Conservation (phyloP, 2,329 filamentous ascomycete species). For the Colletotrichum sp. region DNA sequence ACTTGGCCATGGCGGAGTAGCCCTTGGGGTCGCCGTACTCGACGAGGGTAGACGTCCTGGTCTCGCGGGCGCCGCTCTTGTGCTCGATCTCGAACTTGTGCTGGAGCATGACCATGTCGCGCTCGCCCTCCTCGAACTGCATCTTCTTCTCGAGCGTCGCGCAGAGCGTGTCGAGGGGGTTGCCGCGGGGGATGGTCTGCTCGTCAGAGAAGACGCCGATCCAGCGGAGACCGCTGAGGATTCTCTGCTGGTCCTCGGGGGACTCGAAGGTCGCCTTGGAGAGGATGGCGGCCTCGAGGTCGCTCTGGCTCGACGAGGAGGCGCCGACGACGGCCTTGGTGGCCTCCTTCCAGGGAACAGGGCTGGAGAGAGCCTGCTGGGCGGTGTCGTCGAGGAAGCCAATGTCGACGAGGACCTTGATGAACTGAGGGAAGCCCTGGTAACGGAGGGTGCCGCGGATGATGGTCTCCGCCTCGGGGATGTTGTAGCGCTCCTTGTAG, state of each 20-base stretch:
- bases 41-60: slow-evolving; percentile 78
- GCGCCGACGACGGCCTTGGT: slow-evolving; percentile 79
- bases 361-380: slow-evolving; percentile 67
- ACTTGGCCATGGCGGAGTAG: slow-evolving; percentile 84
- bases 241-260: slow-evolving; percentile 71
- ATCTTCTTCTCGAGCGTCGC: slow-evolving; percentile 90
- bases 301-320: slow-evolving; percentile 66
- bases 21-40: slow-evolving; percentile 83
- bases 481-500: slow-evolving; percentile 89
- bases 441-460: slow-evolving; percentile 78
- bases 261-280: slow-evolving; percentile 77
- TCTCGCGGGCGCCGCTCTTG: slow-evolving; percentile 79
- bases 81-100: slow-evolving; percentile 86
- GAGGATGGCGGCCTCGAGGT: slow-evolving; percentile 75
- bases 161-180: slow-evolving; percentile 90
- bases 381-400: slow-evolving; percentile 83
- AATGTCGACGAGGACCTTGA: slow-evolving; percentile 86
- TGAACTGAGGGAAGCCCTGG: slow-evolving; percentile 88
- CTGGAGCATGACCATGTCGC: slow-evolving; percentile 82
- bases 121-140: slow-evolving; percentile 82
- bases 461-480: slow-evolving; percentile 89
- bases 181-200: slow-evolving; percentile 74
- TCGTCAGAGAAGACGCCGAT: slow-evolving; percentile 71
- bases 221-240: slow-evolving; percentile 78
- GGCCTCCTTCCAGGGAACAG: slow-evolving; percentile 83